Evolutionary conservation across 345 rosid species (phyloP).

Genomic region (Populus tremula): DNA sequence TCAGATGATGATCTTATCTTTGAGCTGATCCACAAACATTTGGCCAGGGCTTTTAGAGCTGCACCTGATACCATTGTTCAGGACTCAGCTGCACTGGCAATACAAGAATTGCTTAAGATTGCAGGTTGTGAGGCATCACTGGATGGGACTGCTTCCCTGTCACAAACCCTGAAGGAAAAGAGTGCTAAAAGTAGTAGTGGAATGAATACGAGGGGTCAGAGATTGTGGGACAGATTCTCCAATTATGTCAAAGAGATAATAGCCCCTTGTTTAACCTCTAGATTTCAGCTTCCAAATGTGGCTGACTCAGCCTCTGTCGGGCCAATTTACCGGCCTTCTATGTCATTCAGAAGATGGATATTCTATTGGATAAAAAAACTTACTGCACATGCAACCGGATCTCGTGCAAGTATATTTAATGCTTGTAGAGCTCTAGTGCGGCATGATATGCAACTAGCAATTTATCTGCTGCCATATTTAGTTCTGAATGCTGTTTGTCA

Average conservation of each 20-base stretch:
- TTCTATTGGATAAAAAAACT: slow-evolving; percentile 78
- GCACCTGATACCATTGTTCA: slow-evolving; percentile 88
- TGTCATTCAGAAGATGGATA: slow-evolving; percentile 97
- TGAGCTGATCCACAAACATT: slow-evolving; percentile 87
- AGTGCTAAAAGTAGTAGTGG: slow-evolving; percentile 33
- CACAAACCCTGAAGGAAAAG: slow-evolving; percentile 37
- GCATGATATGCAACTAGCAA: slow-evolving; percentile 91
- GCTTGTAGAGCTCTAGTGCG: slow-evolving; percentile 97
- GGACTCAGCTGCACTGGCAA: slow-evolving; percentile 97
- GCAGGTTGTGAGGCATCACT: slow-evolving; percentile 97
- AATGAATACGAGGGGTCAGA: slow-evolving; percentile 73
- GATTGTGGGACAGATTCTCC: slow-evolving; percentile 88
- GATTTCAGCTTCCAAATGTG: slow-evolving; percentile 87
- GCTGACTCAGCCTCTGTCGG: slow-evolving; percentile 67
- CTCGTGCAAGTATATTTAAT: slow-evolving; percentile 79
- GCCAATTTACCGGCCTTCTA: slow-evolving; percentile 79
- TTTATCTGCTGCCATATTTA: slow-evolving; percentile 83
- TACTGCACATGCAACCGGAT: slow-evolving; percentile 81
- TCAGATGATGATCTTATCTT: slow-evolving; percentile 98
- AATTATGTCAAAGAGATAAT: slow-evolving; percentile 91
- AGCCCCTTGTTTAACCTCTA: slow-evolving; percentile 93
- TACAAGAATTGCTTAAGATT: slow-evolving; percentile 90
- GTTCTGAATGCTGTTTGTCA: slow-evolving; percentile 87
- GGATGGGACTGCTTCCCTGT: slow-evolving; percentile 55
- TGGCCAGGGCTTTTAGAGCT: slow-evolving; percentile 97